These are phyloP conservation scores for Acanthamoeba castellanii DNA, from an alignment of 208 protist species.

Conservation along the genomic window DNA sequence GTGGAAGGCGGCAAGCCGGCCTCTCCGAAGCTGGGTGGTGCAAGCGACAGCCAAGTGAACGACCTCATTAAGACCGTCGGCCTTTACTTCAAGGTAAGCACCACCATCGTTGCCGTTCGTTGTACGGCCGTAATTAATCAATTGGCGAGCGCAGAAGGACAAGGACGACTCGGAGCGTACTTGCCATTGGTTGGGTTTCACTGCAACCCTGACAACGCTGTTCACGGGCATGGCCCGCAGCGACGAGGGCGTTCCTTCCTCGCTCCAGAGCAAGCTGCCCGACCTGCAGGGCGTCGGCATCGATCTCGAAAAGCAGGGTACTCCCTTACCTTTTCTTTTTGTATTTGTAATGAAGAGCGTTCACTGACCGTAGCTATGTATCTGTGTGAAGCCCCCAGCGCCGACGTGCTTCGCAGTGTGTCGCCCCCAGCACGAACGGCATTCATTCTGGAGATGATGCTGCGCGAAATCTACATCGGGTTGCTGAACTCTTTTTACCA, in stretches of 20 bases:
- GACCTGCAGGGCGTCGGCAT: conserved; percentile 26
- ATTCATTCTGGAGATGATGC: conserved; percentile 21
- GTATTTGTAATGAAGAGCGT: background rate
- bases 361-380: background rate
- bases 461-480: conserved; percentile 40
- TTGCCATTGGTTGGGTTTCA: conserved; percentile 42
- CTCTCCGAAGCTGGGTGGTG: background rate
- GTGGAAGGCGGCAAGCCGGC: conserved; percentile 1
- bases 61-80: conserved; percentile 17
- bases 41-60: background rate
- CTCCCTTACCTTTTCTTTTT: background rate
- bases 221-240: conserved; percentile 12
- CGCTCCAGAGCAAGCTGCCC: background rate
- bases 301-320: conserved; percentile 37
- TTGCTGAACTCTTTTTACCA: conserved; percentile 17
- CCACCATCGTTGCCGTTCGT: background rate
- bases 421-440: conserved; percentile 25
- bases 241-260: conserved; percentile 20
- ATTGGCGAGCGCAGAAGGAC: conserved; percentile 9
- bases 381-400: background rate
- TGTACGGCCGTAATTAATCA: too few species aligned
- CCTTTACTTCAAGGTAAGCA: background rate
- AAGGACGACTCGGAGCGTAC: background rate
- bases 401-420: background rate
- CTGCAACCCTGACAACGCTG: background rate